These are phyloP conservation scores for Trichoderma asperellum DNA, from an alignment of 2,329 filamentous ascomycete species.

Conservation along the genomic window DNA sequence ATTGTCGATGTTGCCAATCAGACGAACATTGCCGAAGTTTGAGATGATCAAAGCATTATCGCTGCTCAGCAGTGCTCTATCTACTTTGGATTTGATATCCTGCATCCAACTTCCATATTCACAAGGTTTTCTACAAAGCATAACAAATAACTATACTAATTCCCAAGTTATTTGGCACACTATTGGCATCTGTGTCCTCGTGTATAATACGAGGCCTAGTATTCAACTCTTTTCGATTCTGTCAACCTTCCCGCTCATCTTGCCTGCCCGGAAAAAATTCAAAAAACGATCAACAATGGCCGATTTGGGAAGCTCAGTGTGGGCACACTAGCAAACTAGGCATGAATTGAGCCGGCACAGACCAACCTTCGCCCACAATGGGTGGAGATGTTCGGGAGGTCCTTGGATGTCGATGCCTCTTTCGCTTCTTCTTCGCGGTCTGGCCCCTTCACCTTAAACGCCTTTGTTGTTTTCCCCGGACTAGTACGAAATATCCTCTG, in stretches of 20 bases:
- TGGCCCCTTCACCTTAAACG: neutral
- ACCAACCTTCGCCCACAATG: neutral
- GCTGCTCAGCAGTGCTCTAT: neutral
- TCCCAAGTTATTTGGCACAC: neutral
- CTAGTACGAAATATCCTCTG: neutral
- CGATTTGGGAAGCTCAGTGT: constrained; percentile 6
- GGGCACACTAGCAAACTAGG: neutral
- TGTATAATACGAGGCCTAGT: neutral
- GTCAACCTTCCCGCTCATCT: neutral
- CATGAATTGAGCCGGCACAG: constrained; percentile 10
- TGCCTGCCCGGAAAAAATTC: neutral
- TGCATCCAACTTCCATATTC: neutral
- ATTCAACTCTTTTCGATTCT: neutral
- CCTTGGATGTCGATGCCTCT: neutral
- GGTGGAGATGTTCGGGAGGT: neutral
- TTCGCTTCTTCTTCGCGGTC: neutral
- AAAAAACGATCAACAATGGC: neutral
- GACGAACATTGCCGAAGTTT: neutral
- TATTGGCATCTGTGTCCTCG: neutral
- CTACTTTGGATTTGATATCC: neutral
- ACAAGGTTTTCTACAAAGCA: neutral
- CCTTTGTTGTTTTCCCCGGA: constrained; percentile 7
- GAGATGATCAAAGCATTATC: neutral
- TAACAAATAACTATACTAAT: neutral
- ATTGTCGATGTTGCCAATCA: neutral